Evolutionary conservation across 2,329 filamentous ascomycete genomes (phyloP), one percentile per base, ranked within the genome.

Genomic region (Talaromyces sp.): DNA sequence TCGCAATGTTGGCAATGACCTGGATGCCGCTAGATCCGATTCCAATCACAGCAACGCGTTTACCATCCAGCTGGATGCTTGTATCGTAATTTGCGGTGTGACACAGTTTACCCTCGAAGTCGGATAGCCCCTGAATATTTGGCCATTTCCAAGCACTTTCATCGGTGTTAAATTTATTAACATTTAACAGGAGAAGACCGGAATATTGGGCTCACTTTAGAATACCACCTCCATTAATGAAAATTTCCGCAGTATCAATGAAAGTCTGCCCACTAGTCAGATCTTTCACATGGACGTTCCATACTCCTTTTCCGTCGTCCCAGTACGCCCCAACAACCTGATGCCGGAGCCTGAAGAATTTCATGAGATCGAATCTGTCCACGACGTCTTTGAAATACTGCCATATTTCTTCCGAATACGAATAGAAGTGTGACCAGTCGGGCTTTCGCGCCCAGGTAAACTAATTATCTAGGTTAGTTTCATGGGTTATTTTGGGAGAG

Each of bases 131-230:
- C 4, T 21, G 31, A 52, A 58, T 53, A n/a, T 53, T 24, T 3
- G 56, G 56, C 56, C 56, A 58, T 53, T 58, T 53, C 56, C 56
- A 58, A 19, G 19, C 32, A 58, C 31, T 58, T 26, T 52, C 29
- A 26, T 21, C 14, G 14, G 14, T 17, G 21, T n/a, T 52, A 14
- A 52, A 31, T 7, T 24, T 48, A 48, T 29, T 19, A 43, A 48
- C 14, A 55, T 35, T 21, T 17, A 11, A 10, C 12, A 35, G 53
- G 7, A 55, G 9, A 35, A 14, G 19, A 55, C 10, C 19, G 14
- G 27, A 31, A 31, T 35, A 21, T 21, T 35, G 53, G 29, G 10
- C 54, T 48, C n/a, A 57, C 54, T 57, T 57, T 2, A 57, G 19
- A 31, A 46, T 29, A n/a, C 54, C 54, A 46, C 27, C 19, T 24